These are phyloP conservation scores for Leccinum colubrinum DNA, from an alignment of 1,284 basidiomycete genomes.

Conservation along the genomic window DNA sequence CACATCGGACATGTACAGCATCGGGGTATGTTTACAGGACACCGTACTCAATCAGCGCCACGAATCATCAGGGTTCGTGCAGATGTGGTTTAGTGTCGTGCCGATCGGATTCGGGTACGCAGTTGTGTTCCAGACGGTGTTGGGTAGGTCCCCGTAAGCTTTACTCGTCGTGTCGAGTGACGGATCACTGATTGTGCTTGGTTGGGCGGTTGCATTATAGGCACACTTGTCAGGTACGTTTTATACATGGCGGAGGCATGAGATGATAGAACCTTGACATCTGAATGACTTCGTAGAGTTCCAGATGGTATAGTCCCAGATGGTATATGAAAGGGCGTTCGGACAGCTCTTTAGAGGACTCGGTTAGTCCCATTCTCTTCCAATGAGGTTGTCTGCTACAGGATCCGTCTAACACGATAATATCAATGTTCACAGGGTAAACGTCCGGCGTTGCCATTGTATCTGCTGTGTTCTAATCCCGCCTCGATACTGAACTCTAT, in stretches of 20 bases:
- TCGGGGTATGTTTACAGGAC: slow-evolving; percentile 6
- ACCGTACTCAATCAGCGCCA: background rate
- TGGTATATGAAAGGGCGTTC: slow-evolving; percentile 18
- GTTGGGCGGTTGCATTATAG: slow-evolving; percentile 16
- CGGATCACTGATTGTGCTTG: background rate
- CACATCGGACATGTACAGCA: slow-evolving; percentile 14
- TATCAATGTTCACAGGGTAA: slow-evolving; percentile 13
- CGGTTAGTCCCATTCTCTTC: slow-evolving; percentile 7
- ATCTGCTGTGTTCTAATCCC: slow-evolving; percentile 22
- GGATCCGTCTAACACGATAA: background rate
- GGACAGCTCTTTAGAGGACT: slow-evolving; percentile 20
- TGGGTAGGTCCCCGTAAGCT: slow-evolving; percentile 11
- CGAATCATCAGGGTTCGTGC: slow-evolving; percentile 13
- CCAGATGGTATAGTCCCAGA: slow-evolving; percentile 4
- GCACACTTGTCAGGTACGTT: slow-evolving; percentile 15
- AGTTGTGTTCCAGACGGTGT: slow-evolving; percentile 20
- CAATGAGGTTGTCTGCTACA: background rate
- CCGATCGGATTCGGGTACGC: slow-evolving; percentile 24
- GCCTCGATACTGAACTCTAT: slow-evolving; percentile 19
- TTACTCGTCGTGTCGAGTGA: background rate
- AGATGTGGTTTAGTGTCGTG: slow-evolving; percentile 19
- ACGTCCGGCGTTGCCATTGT: slow-evolving; percentile 17
- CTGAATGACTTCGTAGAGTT: slow-evolving; percentile 2
- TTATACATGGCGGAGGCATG: background rate
- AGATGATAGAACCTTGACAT: background rate